A percentile compares a stretch with the other conserved stretches of the same genome.
Evolutionary conservation across 2,329 filamentous ascomycete species (phyloP).

Genomic region (Pyrenochaeta sp.): DNA sequence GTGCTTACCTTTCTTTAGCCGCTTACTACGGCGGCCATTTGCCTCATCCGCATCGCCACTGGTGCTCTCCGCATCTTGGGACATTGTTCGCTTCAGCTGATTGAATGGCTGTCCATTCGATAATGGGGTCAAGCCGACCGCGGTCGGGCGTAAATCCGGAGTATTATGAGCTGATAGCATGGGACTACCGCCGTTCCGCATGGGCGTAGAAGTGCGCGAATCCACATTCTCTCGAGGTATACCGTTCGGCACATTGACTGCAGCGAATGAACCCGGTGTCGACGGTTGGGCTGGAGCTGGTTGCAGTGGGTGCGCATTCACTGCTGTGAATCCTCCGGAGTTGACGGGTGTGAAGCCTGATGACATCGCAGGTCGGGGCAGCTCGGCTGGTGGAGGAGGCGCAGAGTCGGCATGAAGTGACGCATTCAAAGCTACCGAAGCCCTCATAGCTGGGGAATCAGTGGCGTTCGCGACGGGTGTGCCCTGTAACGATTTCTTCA

Average conservation of each 20-base stretch:
- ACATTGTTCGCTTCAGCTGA: constrained; percentile 78
- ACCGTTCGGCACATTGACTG: constrained; percentile 63
- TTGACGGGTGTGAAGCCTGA: constrained; percentile 80
- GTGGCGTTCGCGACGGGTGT: constrained; percentile 62
- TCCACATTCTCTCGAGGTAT: constrained; percentile 62
- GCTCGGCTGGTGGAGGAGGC: constrained; percentile 60
- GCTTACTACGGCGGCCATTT: constrained; percentile 80
- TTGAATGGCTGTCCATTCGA: constrained; percentile 63
- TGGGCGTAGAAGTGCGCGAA: constrained; percentile 65
- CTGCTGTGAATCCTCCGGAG: constrained; percentile 67
- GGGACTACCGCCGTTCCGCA: constrained; percentile 69
- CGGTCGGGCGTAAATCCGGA: constrained; percentile 68
- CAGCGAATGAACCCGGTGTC: constrained; percentile 59
- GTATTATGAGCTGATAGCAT: constrained; percentile 70
- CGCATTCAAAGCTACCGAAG: constrained; percentile 65
- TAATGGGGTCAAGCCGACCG: constrained; percentile 54
- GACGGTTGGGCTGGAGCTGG: constrained; percentile 30
- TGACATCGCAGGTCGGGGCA: constrained; percentile 62
- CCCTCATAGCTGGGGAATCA: constrained; percentile 72
- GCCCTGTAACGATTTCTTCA: constrained; percentile 63
- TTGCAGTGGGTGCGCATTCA: constrained; percentile 61
- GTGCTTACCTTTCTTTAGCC: constrained; percentile 81
- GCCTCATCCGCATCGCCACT: constrained; percentile 63
- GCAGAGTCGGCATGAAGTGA: constrained; percentile 56
- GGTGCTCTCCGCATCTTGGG: constrained; percentile 63